Percentiles rank a stretch among this genome's conserved stretches.
Conservation (phyloP, 1,284 basidiomycete genomes). For the Tetrapyrgos nigripes region DNA sequence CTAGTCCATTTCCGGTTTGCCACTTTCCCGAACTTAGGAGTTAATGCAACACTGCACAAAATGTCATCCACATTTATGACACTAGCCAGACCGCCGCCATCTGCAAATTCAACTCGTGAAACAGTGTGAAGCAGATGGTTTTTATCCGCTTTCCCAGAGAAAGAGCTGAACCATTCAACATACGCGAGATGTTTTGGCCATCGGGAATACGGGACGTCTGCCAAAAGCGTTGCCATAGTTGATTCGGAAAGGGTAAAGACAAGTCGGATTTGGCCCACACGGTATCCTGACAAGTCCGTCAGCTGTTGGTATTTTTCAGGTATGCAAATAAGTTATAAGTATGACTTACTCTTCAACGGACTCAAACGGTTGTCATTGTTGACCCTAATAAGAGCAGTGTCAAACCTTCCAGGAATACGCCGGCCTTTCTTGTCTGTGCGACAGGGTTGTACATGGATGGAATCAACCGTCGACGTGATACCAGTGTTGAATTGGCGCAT, state of each 20-base stretch:
- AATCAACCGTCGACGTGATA: no score
- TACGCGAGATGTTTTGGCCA: not conserved
- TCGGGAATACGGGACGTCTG: not conserved
- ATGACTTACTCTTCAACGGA: no score
- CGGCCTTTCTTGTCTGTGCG: conserved; percentile 13
- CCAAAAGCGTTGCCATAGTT: no score
- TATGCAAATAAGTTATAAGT: no score
- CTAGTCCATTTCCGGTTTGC: not conserved
- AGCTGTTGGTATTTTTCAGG: no score
- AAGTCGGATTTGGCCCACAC: conserved; percentile 24
- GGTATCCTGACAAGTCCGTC: not conserved
- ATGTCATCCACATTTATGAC: no score
- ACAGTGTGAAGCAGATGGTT: not conserved
- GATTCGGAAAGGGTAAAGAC: conserved; percentile 27
- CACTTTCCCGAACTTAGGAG: not conserved
- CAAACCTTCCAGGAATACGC: conserved; percentile 25
- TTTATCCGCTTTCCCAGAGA: not conserved
- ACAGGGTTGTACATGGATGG: conserved; percentile 23
- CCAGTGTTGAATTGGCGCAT: no score
- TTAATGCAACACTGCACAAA: no score
- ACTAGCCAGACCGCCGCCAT: no score
- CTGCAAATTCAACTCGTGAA: no score
- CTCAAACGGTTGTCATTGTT: no score
- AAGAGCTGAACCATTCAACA: not conserved
- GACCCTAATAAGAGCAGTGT: conserved; percentile 23